Evolutionary conservation across 208 protist species (phyloP).

Genomic region (Trypanosoma caninum): DNA sequence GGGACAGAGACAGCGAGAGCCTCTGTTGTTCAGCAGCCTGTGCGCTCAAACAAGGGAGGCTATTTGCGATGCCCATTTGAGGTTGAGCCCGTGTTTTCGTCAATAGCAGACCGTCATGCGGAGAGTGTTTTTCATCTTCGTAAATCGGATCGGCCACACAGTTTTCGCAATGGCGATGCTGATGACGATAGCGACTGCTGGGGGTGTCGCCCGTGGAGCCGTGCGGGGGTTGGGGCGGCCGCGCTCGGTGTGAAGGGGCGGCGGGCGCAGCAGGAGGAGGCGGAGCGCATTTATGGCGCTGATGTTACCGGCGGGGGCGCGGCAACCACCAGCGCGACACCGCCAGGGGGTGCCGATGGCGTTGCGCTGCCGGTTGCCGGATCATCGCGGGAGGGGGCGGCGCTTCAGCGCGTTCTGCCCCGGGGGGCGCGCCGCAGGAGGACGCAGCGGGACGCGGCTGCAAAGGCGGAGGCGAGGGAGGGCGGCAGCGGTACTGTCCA

Average conservation of each 20-base stretch:
- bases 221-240: slow-evolving; percentile 60
- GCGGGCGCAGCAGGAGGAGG: slow-evolving; percentile 52
- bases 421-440: slow-evolving; percentile 31
- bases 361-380: slow-evolving; percentile 25
- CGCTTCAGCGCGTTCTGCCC: slow-evolving; percentile 50
- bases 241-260: slow-evolving; percentile 47
- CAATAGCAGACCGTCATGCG: slow-evolving; percentile 42
- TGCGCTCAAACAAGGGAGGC: slow-evolving; percentile 54
- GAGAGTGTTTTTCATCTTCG: neutral
- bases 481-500: no score
- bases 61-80: slow-evolving; percentile 75
- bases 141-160: neutral
- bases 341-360: neutral
- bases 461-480: neutral
- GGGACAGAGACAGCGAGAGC: neutral
- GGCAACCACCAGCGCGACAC: neutral
- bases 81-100: slow-evolving; percentile 41
- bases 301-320: slow-evolving; percentile 2
- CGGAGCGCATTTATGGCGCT: slow-evolving; percentile 60
- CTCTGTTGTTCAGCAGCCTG: slow-evolving; percentile 21
- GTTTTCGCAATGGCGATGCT: neutral
- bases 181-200: slow-evolving; percentile 18
- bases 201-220: slow-evolving; percentile 49
- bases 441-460: neutral
- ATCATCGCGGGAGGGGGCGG: slow-evolving; percentile 33